These are phyloP conservation scores for Kodamaea arcana DNA, from an alignment of 1,139 yeast genomes.

Conservation along the genomic window DNA sequence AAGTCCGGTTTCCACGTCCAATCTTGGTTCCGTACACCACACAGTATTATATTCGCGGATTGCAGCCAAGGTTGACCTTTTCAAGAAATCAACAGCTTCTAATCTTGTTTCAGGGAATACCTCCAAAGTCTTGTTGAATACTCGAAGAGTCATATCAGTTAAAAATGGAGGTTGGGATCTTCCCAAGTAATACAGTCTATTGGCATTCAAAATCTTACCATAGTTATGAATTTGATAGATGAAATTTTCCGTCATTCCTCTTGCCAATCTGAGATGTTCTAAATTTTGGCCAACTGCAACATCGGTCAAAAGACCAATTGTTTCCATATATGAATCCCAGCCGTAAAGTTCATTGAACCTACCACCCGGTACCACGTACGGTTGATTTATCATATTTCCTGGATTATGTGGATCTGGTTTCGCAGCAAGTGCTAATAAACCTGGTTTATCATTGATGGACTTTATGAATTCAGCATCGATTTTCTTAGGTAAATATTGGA, in stretches of 20 bases:
- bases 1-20: slow-evolving; percentile 71
- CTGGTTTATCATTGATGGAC: slow-evolving; percentile 80
- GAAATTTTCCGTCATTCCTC: slow-evolving; percentile 91
- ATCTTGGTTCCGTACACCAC: slow-evolving; percentile 75
- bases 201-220: slow-evolving; percentile 92
- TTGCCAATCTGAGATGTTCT: slow-evolving; percentile 52
- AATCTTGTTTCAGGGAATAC: slow-evolving; percentile 29
- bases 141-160: slow-evolving; percentile 83
- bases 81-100: slow-evolving; percentile 55
- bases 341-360: slow-evolving; percentile 95
- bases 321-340: slow-evolving; percentile 96
- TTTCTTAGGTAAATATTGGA: slow-evolving; percentile 62
- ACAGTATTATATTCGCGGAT: slow-evolving; percentile 80
- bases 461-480: slow-evolving; percentile 69
- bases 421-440: slow-evolving; percentile 79
- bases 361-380: slow-evolving; percentile 97
- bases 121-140: slow-evolving; percentile 57
- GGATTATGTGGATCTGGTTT: slow-evolving; percentile 49
- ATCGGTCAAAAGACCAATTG: slow-evolving; percentile 74
- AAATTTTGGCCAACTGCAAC: slow-evolving; percentile 46
- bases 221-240: slow-evolving; percentile 86
- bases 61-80: slow-evolving; percentile 69
- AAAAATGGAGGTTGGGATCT: slow-evolving; percentile 98
- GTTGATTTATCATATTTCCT: slow-evolving; percentile 56
- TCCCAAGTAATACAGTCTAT: slow-evolving; percentile 84